Conservation (phyloP, 306 rosid species). For the Vigna radiata region DNA sequence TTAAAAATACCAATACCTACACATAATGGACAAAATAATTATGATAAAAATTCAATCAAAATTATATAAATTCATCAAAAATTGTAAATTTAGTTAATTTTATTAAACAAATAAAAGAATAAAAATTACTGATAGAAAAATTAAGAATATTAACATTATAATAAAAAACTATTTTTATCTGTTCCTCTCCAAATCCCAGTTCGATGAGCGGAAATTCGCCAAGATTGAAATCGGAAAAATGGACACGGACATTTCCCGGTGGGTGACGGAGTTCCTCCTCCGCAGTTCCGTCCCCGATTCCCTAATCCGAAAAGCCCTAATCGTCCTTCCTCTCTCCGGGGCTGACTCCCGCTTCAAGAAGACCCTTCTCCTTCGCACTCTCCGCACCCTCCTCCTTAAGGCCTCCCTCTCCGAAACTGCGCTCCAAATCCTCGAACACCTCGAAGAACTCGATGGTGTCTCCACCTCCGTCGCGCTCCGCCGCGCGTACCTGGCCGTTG, state of each 20-base stretch:
- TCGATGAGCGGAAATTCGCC: background rate
- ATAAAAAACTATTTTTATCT: background rate
- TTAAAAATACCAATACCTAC: too few relatives aligned
- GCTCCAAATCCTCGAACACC: slow-evolving; percentile 56
- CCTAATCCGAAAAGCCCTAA: slow-evolving; percentile 45
- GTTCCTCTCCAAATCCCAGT: background rate
- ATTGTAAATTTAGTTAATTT: too few relatives aligned
- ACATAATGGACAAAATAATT: too few relatives aligned
- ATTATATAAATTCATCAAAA: too few relatives aligned
- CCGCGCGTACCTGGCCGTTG: slow-evolving; percentile 72
- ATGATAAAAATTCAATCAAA: too few relatives aligned
- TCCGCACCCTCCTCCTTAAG: slow-evolving; percentile 48
- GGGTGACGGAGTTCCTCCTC: slow-evolving; percentile 71
- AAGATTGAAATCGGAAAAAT: background rate
- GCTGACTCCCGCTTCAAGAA: slow-evolving; percentile 63
- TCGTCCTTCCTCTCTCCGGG: slow-evolving; percentile 50
- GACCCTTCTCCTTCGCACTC: slow-evolving; percentile 66
- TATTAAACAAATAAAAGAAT: too few relatives aligned
- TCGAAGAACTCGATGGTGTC: slow-evolving; percentile 55
- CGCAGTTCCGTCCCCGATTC: slow-evolving; percentile 56
- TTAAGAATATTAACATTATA: too few relatives aligned
- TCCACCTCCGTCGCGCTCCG: slow-evolving; percentile 46
- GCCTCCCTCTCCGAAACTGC: slow-evolving; percentile 57
- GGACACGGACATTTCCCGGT: slow-evolving; percentile 59
- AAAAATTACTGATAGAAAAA: too few relatives aligned